These are phyloP conservation scores for Chenopodium quinoa DNA, from an alignment of 148 eudicot genomes.

Conservation along the genomic window DNA sequence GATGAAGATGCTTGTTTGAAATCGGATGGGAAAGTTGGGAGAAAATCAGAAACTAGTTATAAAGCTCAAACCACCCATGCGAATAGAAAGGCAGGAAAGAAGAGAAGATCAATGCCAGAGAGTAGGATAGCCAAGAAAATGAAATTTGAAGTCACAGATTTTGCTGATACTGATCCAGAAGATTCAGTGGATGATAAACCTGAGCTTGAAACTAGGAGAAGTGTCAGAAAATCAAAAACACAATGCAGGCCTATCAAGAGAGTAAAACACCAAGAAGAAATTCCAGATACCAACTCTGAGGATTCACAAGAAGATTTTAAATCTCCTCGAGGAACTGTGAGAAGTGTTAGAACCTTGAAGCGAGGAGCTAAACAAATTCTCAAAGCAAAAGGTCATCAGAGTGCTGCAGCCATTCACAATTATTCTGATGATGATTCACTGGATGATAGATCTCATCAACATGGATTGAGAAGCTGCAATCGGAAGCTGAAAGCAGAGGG, in stretches of 20 bases:
- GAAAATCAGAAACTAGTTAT: conserved; percentile 30
- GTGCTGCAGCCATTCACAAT: conserved; percentile 4
- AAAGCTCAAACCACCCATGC: conserved; percentile 30
- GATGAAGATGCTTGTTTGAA: conserved; percentile 36
- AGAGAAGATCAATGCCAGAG: conserved; percentile 50
- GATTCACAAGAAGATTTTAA: conserved; percentile 29
- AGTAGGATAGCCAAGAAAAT: conserved; percentile 31
- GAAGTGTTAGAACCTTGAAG: conserved; percentile 30
- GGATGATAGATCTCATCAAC: conserved; percentile 21
- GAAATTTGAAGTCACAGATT: conserved; percentile 36
- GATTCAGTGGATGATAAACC: conserved; percentile 32
- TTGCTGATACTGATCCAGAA: conserved; percentile 29
- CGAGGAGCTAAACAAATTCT: conserved; percentile 10
- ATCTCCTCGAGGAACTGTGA: conserved; percentile 35
- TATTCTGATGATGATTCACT: conserved; percentile 34
- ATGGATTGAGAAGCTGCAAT: conserved; percentile 19
- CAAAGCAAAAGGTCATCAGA: conserved; percentile 18
- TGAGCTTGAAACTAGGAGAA: conserved; percentile 35
- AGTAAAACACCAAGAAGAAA: conserved; percentile 41
- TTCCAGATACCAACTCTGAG: conserved; percentile 27
- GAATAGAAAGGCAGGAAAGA: conserved; percentile 39
- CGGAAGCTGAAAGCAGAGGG: conserved; percentile 15
- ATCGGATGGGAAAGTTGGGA: conserved; percentile 40
- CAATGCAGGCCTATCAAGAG: conserved; percentile 33
- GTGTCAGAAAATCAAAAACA: conserved; percentile 31